Evolutionary conservation across 495 filamentous ascomycete species (phyloP).

Genomic region (Aspergillus panamensis): DNA sequence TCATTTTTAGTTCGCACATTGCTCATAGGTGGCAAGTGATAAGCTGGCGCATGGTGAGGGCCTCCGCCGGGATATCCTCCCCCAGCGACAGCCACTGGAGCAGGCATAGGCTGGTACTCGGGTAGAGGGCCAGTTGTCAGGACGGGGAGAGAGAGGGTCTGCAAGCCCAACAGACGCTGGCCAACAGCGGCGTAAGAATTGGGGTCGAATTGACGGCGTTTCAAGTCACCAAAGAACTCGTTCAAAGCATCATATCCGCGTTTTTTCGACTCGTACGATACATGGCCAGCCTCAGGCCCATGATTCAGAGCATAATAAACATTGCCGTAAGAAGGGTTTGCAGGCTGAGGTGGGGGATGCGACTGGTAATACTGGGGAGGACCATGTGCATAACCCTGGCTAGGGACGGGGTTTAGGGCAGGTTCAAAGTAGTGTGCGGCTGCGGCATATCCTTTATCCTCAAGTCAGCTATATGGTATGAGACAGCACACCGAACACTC

Average conservation of each 20-base stretch:
- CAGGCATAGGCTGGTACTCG: conserved; percentile 62
- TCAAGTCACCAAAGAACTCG: conserved; percentile 89
- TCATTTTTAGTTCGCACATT: conserved; percentile 91
- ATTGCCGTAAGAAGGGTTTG: conserved; percentile 60
- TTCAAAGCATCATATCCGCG: conserved; percentile 83
- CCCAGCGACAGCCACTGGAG: conserved; percentile 52
- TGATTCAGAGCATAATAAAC: conserved; percentile 68
- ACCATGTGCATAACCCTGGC: conserved; percentile 45
- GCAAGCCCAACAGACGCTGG: conserved; percentile 69
- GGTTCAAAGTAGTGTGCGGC: conserved; percentile 46
- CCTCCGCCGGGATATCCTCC: conserved; percentile 50
- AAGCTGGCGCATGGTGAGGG: conserved; percentile 51
- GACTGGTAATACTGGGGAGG: conserved; percentile 58
- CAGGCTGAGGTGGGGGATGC: conserved; percentile 47
- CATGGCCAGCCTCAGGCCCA: conserved; percentile 41
- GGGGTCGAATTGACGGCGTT: conserved; percentile 84
- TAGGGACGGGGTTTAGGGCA: conserved; percentile 38
- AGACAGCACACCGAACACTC: neutral
- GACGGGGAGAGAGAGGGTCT: conserved; percentile 64
- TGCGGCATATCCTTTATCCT: conserved; percentile 33
- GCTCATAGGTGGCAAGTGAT: conserved; percentile 76
- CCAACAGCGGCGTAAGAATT: conserved; percentile 78
- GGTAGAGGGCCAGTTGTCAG: conserved; percentile 55
- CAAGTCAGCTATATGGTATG: conserved; percentile 3
- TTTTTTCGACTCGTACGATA: conserved; percentile 65